phyloP scores from a whole-genome alignment of 805 yeast species.

The Monosporozyma siamensis region DNA sequence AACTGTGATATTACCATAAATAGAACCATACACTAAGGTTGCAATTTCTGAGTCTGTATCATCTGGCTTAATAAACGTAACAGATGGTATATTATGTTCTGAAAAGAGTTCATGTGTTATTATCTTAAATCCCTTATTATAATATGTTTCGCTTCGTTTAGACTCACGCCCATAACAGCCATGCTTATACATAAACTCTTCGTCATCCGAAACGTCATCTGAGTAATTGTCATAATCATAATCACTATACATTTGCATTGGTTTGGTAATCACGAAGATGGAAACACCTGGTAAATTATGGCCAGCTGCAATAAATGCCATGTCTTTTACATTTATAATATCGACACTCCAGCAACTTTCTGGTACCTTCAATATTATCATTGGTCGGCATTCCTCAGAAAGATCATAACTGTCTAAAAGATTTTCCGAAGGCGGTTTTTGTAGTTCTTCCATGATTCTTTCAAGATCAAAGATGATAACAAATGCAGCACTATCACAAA shows the following conservation, averaged over 20 bases:
- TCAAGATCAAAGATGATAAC: constrained; percentile 33
- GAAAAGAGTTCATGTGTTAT: constrained; percentile 8
- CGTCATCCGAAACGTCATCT: too few relatives aligned
- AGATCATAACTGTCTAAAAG: too few relatives aligned
- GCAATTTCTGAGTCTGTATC: constrained; percentile 6
- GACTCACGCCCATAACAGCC: too few relatives aligned
- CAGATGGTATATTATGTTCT: constrained; percentile 14
- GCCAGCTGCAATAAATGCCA: constrained; percentile 15
- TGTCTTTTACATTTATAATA: constrained; percentile 4
- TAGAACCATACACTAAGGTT: constrained; percentile 10
- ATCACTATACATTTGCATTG: too few relatives aligned
- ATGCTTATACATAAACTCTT: too few relatives aligned
- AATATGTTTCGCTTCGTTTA: too few relatives aligned
- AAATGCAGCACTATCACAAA: constrained; percentile 49
- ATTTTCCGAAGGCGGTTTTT: too few relatives aligned
- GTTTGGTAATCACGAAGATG: constrained; percentile 12
- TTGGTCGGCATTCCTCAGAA: constrained; percentile 5
- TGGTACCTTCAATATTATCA: constrained; percentile 7
- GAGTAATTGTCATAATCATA: too few relatives aligned
- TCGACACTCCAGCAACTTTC: constrained; percentile 23
- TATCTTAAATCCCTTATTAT: too few relatives aligned
- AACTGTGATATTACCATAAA: constrained; percentile 16
- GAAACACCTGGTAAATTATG: constrained; percentile 18
- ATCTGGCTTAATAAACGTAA: constrained; percentile 8
- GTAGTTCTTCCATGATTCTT: neutral